Base-by-base conservation (phyloP, 257 asterid genomes). In the Cinchona pubescens region DNA sequence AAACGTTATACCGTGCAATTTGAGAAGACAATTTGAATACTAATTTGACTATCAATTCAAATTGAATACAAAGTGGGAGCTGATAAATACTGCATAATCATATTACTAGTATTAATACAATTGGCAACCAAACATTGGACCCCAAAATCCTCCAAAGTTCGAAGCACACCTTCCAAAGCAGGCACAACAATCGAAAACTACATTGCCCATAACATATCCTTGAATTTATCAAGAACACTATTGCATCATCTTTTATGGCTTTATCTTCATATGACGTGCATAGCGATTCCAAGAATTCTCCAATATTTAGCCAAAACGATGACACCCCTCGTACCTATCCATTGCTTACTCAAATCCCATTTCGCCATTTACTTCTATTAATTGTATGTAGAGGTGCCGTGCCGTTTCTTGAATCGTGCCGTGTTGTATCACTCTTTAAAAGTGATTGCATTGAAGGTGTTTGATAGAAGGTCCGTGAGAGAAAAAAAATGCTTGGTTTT, bases 401-500 rank as follows among this genome's bases (percentile, higher is more conserved):
- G 58, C 67, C 40, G n/a, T 49, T 5, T 42, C 1, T 48, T 9
- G 35, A 19, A 3, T 14, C 49, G n/a, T 65, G 42, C 14, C 18
- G 35, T 37, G 23, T 10, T 15, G 21, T 1, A 3, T 53, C 16
- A 27, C 1, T 23, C 13, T 43, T 40, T 34, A 53, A n/a, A 34
- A 8, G 62, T 49, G 18, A 34, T n/a, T 29, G 43, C 8, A 38
- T 5, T 21, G 2, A 66, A 35, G 46, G 38, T 1, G 30, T 58
- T 66, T 45, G 32, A 35, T 38, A n/a, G 37, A 71, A 71, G 35
- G 49, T 40, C 35, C 35, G 10, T 13, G n/a, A 71, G 74, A n/a
- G n/a, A n/a, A n/a, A 75, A 10, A 84, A 85, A 71, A 92, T 88
- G 97, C 82, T 88, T 70, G 88, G 94, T 34, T 86, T 82, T 25